Evolutionary conservation across 306 rosid genomes (phyloP), one percentile per base, ranked within the genome.

Genomic region (Quercus bicolor): DNA sequence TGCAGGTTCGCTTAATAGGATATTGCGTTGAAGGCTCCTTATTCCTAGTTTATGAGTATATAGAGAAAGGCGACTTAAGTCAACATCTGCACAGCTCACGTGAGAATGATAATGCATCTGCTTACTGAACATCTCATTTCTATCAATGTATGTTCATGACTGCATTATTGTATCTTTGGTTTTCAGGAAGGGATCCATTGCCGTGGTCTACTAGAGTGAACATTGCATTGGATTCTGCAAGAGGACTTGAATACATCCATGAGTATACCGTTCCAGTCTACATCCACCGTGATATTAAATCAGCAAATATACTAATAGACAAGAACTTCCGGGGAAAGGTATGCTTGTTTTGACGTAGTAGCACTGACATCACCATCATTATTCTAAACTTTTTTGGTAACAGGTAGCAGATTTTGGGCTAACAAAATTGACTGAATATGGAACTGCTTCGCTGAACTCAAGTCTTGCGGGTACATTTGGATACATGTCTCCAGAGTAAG

Each of bases 391-490:
- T 24, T n/a, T 80, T 74, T 11, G 72, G 23, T 79, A 24, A 65
- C 88, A 90, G 97, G 87, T 92, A 79, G 94, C 97, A 48, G 97
- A 92, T 88, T 92, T 92, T 21, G 94, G 97, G 56, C 83, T 88
- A 20, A 54, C 97, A 71, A 88, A 79, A 76, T 62, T 81, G 79
- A 83, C 86, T 6, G 90, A 87, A 82, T 84, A 82, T 71, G 90
- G 89, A 60, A 88, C 77, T 70, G 53, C 75, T 75, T 92, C 94
- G 15, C 55, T 87, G 74, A 85, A 82, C 28, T 83, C 97, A 5
- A 88, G 86, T 82, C 93, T 84, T 54, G 89, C 76, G 29, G 97
- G 97, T n/a, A 90, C 94, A 26, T 92, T 92, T 61, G 97, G 94
- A 40, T 92, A 92, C 77, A 81, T 86, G 93, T 84, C 97, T 62